A percentile compares a stretch with the other conserved stretches of the same genome.
Evolutionary conservation across 2,329 filamentous ascomycete genomes (phyloP).

Genomic region (Sclerotinia borealis): DNA sequence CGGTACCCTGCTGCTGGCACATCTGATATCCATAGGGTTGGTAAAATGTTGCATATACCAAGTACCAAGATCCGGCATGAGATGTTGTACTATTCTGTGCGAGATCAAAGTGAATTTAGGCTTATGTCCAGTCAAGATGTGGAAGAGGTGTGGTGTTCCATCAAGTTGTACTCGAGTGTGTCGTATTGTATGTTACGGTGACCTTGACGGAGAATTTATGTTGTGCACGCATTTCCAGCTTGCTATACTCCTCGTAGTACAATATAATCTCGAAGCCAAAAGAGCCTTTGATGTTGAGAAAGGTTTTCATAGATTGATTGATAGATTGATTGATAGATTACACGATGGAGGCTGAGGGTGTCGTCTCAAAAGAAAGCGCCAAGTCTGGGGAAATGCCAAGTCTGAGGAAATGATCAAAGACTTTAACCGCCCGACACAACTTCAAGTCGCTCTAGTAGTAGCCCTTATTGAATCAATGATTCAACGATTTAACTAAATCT

Average conservation of each 20-base stretch:
- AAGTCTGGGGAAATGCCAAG: constrained; percentile 9
- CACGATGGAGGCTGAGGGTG: background rate
- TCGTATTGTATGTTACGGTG: background rate
- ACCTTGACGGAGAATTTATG: background rate
- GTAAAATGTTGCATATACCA: background rate
- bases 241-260: background rate
- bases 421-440: background rate
- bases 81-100: background rate
- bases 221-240: background rate
- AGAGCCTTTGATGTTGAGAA: background rate
- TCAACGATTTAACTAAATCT: background rate
- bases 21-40: background rate
- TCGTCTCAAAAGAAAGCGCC: background rate
- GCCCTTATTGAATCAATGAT: background rate
- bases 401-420: constrained; percentile 4
- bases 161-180: background rate
- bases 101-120: background rate
- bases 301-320: background rate
- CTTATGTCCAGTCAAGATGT: background rate
- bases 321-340: background rate
- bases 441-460: background rate
- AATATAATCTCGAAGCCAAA: background rate
- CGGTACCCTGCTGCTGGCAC: background rate
- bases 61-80: background rate
- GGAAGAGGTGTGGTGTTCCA: background rate